Evolutionary conservation across 1,284 basidiomycete species (phyloP).

Genomic region (Ganoderma boninense): DNA sequence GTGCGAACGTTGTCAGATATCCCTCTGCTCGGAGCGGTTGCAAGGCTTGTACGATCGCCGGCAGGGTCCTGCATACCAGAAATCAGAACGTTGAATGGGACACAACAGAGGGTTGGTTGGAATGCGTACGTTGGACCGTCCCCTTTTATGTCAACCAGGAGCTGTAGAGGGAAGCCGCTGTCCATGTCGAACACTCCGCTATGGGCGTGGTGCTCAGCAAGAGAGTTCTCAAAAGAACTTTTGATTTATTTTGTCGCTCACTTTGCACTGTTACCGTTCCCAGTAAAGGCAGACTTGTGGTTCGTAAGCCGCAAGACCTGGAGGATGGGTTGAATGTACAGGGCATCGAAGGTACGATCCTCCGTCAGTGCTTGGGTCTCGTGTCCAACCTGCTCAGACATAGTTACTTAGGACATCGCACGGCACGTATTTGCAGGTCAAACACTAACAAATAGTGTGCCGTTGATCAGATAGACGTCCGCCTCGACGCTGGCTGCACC

Average conservation of each 20-base stretch:
- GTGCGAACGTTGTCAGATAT: constrained; percentile 57
- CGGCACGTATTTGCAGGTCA: neutral
- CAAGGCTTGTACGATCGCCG: constrained; percentile 53
- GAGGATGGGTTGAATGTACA: constrained; percentile 59
- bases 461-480: constrained; percentile 58
- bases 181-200: constrained; percentile 59
- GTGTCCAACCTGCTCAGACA: constrained; percentile 52
- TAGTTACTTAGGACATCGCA: neutral
- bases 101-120: neutral
- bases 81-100: neutral
- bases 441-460: constrained; percentile 53
- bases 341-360: constrained; percentile 48
- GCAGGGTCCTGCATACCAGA: constrained; percentile 50
- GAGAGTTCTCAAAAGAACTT: neutral
- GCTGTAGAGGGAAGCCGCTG: constrained; percentile 50
- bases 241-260: constrained; percentile 39
- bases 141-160: constrained; percentile 62
- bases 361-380: constrained; percentile 47
- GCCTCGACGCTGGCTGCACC: constrained; percentile 65
- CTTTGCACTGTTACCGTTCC: constrained; percentile 51
- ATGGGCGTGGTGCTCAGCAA: constrained; percentile 10
- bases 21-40: constrained; percentile 54
- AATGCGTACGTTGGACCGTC: constrained; percentile 53
- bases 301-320: constrained; percentile 53
- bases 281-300: constrained; percentile 50